phyloP scores from a whole-genome alignment of 2,329 filamentous ascomycete species.

The Rutstroemia sydowiana region DNA sequence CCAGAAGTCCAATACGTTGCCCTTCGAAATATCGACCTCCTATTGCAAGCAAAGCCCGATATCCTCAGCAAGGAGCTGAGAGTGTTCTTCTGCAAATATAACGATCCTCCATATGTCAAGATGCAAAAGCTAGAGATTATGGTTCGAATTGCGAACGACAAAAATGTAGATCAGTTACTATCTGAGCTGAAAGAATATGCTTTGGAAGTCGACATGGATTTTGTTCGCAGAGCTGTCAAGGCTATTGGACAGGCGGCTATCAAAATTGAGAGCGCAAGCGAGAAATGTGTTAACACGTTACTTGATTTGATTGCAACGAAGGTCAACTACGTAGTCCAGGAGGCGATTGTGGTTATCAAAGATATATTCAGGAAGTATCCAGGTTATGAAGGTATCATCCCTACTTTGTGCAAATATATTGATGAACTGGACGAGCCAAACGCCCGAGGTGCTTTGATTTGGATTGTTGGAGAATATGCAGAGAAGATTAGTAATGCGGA shows the following conservation, averaged over 20 bases:
- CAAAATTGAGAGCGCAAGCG: slow-evolving; percentile 92
- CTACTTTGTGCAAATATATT: slow-evolving; percentile 90
- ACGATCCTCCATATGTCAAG: slow-evolving; percentile 95
- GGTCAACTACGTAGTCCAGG: slow-evolving; percentile 98
- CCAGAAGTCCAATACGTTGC: slow-evolving; percentile 98
- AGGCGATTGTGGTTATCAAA: slow-evolving; percentile 98
- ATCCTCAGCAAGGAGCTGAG: slow-evolving; percentile 95
- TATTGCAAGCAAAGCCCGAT: slow-evolving; percentile 91
- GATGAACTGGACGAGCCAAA: slow-evolving; percentile 94
- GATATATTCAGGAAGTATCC: slow-evolving; percentile 97
- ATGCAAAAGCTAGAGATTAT: slow-evolving; percentile 97
- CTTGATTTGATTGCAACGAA: slow-evolving; percentile 94
- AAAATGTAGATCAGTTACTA: slow-evolving; percentile 89
- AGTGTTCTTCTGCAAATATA: slow-evolving; percentile 99
- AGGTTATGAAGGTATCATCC: slow-evolving; percentile 96
- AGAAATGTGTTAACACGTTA: slow-evolving; percentile 90
- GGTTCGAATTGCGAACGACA: slow-evolving; percentile 97
- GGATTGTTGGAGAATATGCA: slow-evolving; percentile 98
- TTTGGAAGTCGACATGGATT: slow-evolving; percentile 98
- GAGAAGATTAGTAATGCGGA: slow-evolving; percentile 99
- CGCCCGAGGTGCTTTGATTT: slow-evolving; percentile 85
- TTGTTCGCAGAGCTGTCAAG: slow-evolving; percentile 86
- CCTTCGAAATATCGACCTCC: slow-evolving; percentile 87
- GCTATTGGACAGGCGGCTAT: slow-evolving; percentile 97
- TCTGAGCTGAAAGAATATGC: slow-evolving; percentile 96